Base-by-base conservation (phyloP, 2,329 filamentous ascomycete genomes). In the Claviceps sp. region DNA sequence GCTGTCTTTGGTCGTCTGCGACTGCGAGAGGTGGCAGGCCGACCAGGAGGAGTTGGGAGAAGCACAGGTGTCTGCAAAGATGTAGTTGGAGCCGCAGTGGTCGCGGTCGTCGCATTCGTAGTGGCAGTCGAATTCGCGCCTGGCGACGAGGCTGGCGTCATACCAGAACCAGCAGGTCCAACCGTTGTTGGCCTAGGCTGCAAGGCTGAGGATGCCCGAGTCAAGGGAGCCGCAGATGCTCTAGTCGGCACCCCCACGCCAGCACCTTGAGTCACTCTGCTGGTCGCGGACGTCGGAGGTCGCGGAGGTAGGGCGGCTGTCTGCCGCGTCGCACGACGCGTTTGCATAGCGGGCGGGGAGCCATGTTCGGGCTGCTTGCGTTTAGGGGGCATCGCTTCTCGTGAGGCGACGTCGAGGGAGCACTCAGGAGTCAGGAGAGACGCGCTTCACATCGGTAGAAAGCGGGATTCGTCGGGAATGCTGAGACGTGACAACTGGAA, bases 271-370 rank as follows among this genome's bases (percentile, higher is more conserved):
- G 51, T 48, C 54, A 47, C 49, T 41, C 14, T 50, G 47, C 7
- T 50, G 45, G 41, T 48, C 16, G 46, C 48, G 26, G 55, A 54
- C 13, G 58, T 54, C 50, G 60, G 60, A 41, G 58, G 57, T 49
- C 55, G 52, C 47, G 63, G 63, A 46, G 63, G 63, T 52, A 59
- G 57, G 47, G 65, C 61, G 24, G 63, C 61, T 56, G 65, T 69
- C 54, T 69, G 67, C 65, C 67, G 67, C 67, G 67, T 68, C 55
- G 65, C 62, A 55, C 67, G 64, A 60, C 67, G 67, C 65, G 66
- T 62, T 40, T 56, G 55, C 26, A 55, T 56, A 47, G 51, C 49
- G 52, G 55, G 48, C 40, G 57, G 57, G 44, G 55, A 52, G 50
- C 58, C 54, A 43, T 65, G 61, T 56, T 62, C 60, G 47, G 59